These are phyloP conservation scores for Fusarium odoratissimum DNA, from an alignment of 2,329 filamentous ascomycete species.

Conservation along the genomic window DNA sequence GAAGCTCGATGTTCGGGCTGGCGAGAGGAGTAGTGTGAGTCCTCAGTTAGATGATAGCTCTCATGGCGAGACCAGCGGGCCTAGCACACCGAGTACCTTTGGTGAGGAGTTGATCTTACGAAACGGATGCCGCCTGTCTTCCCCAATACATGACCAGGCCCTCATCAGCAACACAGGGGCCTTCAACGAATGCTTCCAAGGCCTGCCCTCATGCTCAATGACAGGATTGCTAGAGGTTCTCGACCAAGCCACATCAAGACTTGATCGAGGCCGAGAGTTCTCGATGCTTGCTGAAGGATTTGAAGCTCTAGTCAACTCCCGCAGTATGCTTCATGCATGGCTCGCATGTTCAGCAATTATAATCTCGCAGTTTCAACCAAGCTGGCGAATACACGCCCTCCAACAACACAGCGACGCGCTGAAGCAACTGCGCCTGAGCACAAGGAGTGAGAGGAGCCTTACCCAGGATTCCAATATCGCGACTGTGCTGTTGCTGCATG, in stretches of 20 bases:
- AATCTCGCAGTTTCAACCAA: background rate
- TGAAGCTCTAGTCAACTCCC: background rate
- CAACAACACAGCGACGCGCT: background rate
- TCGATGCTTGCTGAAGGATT: background rate
- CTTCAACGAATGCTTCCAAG: background rate
- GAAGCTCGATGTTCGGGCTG: background rate
- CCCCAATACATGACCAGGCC: background rate
- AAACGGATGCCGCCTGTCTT: too few species aligned
- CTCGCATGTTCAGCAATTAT: background rate
- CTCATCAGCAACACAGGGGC: background rate
- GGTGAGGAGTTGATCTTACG: background rate
- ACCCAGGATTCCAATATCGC: background rate
- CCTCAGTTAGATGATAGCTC: background rate
- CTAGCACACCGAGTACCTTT: rapidly evolving
- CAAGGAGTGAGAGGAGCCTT: background rate
- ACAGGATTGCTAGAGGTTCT: background rate
- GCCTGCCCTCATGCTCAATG: background rate
- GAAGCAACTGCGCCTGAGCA: background rate
- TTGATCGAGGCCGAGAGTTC: background rate
- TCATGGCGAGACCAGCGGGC: background rate
- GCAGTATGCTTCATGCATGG: background rate
- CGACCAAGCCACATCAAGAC: background rate
- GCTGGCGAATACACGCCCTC: background rate
- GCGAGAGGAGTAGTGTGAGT: rapidly evolving
- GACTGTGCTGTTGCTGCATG: background rate